Evolutionary conservation across 805 yeast genomes (phyloP).

Genomic region (Dipodascus geniculatus): DNA sequence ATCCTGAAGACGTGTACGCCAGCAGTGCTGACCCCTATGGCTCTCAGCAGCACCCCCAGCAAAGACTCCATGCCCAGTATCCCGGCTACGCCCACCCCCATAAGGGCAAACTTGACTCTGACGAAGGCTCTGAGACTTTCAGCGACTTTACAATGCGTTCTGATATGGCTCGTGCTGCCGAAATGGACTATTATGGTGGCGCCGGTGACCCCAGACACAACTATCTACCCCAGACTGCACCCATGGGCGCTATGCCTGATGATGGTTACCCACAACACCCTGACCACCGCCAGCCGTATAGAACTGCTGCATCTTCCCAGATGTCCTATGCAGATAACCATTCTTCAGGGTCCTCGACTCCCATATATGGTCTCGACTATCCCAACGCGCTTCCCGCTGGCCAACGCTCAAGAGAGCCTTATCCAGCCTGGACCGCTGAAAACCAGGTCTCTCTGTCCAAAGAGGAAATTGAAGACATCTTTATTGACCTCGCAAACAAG

Average conservation of each 20-base stretch:
- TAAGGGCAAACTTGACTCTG: slow-evolving; percentile 16
- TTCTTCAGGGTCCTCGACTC: slow-evolving; percentile 90
- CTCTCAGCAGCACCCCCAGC: slow-evolving; percentile 10
- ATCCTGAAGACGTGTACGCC: slow-evolving; percentile 32
- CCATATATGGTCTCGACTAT: slow-evolving; percentile 64
- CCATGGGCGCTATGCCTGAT: slow-evolving; percentile 15
- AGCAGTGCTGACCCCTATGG: slow-evolving; percentile 35
- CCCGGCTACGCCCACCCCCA: slow-evolving; percentile 15
- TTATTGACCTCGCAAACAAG: slow-evolving; percentile 40
- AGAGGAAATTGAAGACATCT: slow-evolving; percentile 47
- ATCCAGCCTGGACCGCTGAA: slow-evolving; percentile 99
- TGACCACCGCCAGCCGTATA: slow-evolving; percentile 12
- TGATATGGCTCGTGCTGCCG: slow-evolving; percentile 27
- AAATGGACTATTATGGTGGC: slow-evolving; percentile 29
- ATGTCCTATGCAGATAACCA: slow-evolving; percentile 76
- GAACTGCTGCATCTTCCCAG: slow-evolving; percentile 31
- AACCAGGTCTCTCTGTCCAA: slow-evolving; percentile 67
- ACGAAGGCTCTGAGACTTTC: slow-evolving; percentile 29
- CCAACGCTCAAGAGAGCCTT: slow-evolving; percentile 64
- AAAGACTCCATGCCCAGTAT: slow-evolving; percentile 22
- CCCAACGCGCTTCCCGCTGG: slow-evolving; percentile 43
- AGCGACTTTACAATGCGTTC: slow-evolving; percentile 34
- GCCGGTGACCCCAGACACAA: slow-evolving; percentile 21
- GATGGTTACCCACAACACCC: slow-evolving; percentile 18
- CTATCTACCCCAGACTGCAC: slow-evolving; percentile 11